These are phyloP conservation scores for Rhodotorula sp. DNA, from an alignment of 1,284 basidiomycete species.

Conservation along the genomic window DNA sequence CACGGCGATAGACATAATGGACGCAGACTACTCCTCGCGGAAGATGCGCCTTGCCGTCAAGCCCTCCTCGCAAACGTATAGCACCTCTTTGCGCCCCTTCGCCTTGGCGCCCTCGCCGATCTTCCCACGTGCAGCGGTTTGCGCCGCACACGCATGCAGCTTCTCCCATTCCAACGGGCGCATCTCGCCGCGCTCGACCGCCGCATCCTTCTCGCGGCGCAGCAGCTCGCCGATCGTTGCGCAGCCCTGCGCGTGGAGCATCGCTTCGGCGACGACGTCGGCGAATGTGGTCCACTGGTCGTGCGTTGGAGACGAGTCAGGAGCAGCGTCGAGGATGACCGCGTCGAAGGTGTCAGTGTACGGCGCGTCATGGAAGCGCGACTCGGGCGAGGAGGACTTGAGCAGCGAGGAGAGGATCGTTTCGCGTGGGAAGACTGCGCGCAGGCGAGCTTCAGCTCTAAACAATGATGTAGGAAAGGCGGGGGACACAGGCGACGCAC, in stretches of 20 bases:
- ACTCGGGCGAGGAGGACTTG: conserved; percentile 29
- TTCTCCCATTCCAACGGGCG: background rate
- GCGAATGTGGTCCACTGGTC: conserved; percentile 31
- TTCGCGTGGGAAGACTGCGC: conserved; percentile 28
- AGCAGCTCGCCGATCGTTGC: conserved; percentile 16
- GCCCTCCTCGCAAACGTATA: conserved; percentile 23
- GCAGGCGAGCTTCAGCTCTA: background rate
- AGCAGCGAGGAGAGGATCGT: conserved; percentile 28
- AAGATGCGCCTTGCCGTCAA: conserved; percentile 26
- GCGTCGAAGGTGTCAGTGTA: conserved; percentile 30
- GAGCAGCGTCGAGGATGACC: conserved; percentile 31
- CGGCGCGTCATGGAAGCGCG: conserved; percentile 25
- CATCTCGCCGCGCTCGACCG: conserved; percentile 23
- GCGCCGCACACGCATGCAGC: conserved; percentile 1
- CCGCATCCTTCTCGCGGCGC: background rate
- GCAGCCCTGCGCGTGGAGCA: conserved; percentile 6
- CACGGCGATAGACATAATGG: too few relatives aligned
- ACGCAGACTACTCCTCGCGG: conserved; percentile 8
- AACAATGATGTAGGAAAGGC: too few relatives aligned
- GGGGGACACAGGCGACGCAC: conserved; percentile 8
- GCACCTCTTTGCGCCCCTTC: conserved; percentile 1
- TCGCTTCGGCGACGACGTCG: conserved; percentile 11
- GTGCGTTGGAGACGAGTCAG: conserved; percentile 14
- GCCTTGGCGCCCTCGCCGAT: background rate
- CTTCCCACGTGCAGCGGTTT: too few relatives aligned